A percentile compares a stretch with the other conserved stretches of the same genome.
Conservation (phyloP, 257 asterid genomes). For the Nicotiana obtusifolia region DNA sequence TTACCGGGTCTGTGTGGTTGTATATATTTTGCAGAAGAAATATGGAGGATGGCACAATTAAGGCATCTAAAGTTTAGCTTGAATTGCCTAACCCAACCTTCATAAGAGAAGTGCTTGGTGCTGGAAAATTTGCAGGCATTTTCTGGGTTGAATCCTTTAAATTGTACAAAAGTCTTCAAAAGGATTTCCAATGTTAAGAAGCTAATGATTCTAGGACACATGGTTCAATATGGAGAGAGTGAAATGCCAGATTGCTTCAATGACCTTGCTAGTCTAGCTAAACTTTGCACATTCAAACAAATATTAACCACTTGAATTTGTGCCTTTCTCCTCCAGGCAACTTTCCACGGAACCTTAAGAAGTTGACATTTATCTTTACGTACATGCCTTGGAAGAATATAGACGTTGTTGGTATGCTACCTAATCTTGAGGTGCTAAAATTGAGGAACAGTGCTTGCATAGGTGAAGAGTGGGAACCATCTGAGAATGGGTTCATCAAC, state of each 20-base stretch:
- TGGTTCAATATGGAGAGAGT: neutral
- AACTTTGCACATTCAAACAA: neutral
- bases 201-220: conserved; percentile 12
- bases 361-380: neutral
- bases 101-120: neutral
- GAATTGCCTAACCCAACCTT: neutral
- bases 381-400: neutral
- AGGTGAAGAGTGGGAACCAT: neutral
- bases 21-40: conserved; percentile 9
- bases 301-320: neutral
- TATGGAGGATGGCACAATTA: conserved; percentile 17
- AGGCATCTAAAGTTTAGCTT: conserved; percentile 16
- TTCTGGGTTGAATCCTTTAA: conserved; percentile 9
- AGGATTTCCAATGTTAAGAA: conserved; percentile 20
- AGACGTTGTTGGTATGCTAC: neutral
- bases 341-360: conserved; percentile 19
- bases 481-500: neutral
- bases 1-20: neutral
- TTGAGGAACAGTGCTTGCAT: neutral
- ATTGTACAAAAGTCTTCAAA: conserved; percentile 8
- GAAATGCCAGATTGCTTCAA: neutral
- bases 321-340: neutral
- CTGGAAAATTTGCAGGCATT: conserved; percentile 13
- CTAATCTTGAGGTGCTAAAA: neutral
- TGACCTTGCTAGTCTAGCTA: conserved; percentile 12